Base-by-base conservation (phyloP, 2,329 filamentous ascomycete species). In the Monosporascus ibericus region DNA sequence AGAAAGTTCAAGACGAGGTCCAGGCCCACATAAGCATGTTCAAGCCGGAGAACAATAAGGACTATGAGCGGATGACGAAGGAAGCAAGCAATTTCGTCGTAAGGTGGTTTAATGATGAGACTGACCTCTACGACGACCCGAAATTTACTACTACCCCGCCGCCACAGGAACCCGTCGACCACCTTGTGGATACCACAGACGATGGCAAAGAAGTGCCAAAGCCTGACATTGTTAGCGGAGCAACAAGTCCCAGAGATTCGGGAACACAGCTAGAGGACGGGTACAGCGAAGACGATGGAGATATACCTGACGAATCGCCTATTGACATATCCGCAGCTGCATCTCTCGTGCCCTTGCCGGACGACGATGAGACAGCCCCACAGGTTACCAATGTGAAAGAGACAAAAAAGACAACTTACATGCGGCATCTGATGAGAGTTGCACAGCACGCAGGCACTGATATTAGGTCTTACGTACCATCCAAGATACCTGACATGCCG, bases 11-110 rank as follows among this genome's bases (percentile, higher is more conserved):
- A 2, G 87, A 90, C 58, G 90, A 95, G 70, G 80, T 89, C 1
- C 78, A 79, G 53, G 88, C 88, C 1, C 90, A 94, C 62, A 79
- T 84, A 66, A 78, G 72, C 60, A 73, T 89, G 76, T 89, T 89
- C 62, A 75, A 74, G 42, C 78, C 79, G 0, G 75, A 78, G 53
- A 81, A 78, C 58, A 85, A 88, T 59, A 73, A 78, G 7, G 79
- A 79, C 1, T 88, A 88, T 58, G 82, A 84, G 54, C 72, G 73
- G 6, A 85, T 88, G 78, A 75, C 78, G 17, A 78, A 81, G 40
- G 70, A 78, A 42, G 79, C 84, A 2, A 79, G 80, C 40, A 76
- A 79, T 54, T 67, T 82, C 44, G 75, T 85, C 3, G 73, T 79
- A 3, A 68, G 72, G 30, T 88, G 85, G 84, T 79, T 79, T 58